Percentiles rank a stretch among this genome's conserved stretches.
Conservation (phyloP, 2,329 filamentous ascomycete genomes). For the Aspergillus caelatus region DNA sequence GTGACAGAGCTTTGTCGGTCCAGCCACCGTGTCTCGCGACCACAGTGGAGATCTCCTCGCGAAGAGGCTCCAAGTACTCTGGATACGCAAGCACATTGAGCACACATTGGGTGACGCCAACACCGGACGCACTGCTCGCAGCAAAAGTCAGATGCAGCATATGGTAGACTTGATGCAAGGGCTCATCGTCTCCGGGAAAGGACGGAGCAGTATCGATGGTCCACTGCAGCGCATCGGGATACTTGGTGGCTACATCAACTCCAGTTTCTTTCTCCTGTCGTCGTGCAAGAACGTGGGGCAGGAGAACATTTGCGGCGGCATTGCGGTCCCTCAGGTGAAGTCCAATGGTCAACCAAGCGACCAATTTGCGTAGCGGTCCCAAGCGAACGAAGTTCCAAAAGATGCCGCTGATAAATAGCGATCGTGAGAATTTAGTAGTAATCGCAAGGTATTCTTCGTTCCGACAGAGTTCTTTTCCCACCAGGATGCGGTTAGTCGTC, state of each 20-base stretch:
- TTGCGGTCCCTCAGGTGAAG: neutral
- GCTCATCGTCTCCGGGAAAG: neutral
- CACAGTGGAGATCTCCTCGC: neutral
- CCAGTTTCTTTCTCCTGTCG: neutral
- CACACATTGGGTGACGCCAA: neutral
- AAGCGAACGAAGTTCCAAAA: constrained; percentile 6
- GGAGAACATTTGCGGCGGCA: neutral
- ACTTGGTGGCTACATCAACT: neutral
- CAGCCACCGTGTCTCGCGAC: neutral
- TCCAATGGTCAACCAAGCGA: neutral
- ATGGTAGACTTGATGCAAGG: neutral
- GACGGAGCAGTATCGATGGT: neutral
- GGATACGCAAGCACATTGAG: neutral
- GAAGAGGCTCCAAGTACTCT: neutral
- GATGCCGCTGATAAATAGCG: constrained; percentile 2
- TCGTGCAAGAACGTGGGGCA: neutral
- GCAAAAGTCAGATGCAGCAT: neutral
- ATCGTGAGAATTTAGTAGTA: neutral
- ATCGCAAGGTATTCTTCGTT: constrained; percentile 2
- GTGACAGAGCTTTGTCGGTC: neutral
- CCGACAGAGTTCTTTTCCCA: neutral
- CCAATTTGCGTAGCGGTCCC: constrained; percentile 1
- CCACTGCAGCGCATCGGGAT: neutral
- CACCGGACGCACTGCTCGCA: neutral
- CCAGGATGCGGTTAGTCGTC: neutral